Evolutionary conservation across 2,329 filamentous ascomycete species (phyloP).

Genomic region (Fusarium lyarnte): DNA sequence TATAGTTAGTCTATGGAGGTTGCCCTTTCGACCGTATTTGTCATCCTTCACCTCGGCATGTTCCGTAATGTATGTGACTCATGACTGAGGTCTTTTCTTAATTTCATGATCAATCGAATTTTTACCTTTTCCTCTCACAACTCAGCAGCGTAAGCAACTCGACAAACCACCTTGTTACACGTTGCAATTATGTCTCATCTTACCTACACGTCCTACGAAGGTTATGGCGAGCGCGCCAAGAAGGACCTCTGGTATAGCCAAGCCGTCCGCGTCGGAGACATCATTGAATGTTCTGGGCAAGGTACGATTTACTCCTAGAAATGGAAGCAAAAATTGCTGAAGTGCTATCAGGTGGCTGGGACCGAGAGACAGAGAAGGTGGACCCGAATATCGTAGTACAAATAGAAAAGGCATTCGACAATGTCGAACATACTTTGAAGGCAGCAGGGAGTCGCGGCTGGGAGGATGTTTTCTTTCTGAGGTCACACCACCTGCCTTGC

Average conservation of each 20-base stretch:
- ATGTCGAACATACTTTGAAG: not conserved
- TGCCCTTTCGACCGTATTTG: rapidly evolving
- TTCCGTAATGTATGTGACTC: not conserved
- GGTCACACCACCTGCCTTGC: not conserved
- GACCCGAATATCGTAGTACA: not conserved
- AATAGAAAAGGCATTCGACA: not conserved
- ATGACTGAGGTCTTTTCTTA: not conserved
- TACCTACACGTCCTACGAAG: not conserved
- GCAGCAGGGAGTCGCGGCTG: not conserved
- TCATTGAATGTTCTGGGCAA: not conserved
- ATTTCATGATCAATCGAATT: not conserved
- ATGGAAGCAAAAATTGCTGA: rapidly evolving
- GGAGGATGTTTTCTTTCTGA: not conserved
- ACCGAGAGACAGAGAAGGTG: not conserved
- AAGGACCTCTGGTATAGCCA: not conserved
- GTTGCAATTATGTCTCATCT: not conserved
- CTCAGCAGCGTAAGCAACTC: rapidly evolving
- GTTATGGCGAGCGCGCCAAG: not conserved
- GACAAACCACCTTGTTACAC: rapidly evolving
- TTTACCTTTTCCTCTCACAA: too few species aligned
- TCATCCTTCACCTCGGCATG: not conserved
- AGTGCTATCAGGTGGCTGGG: rapidly evolving
- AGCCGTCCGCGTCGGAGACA: not conserved
- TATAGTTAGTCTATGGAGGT: not conserved
- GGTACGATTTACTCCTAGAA: rapidly evolving